Percentiles rank a stretch among this genome's conserved stretches.
These are phyloP conservation scores for Lipomyces chichibuensis DNA, from an alignment of 805 yeast genomes.

Conservation along the genomic window DNA sequence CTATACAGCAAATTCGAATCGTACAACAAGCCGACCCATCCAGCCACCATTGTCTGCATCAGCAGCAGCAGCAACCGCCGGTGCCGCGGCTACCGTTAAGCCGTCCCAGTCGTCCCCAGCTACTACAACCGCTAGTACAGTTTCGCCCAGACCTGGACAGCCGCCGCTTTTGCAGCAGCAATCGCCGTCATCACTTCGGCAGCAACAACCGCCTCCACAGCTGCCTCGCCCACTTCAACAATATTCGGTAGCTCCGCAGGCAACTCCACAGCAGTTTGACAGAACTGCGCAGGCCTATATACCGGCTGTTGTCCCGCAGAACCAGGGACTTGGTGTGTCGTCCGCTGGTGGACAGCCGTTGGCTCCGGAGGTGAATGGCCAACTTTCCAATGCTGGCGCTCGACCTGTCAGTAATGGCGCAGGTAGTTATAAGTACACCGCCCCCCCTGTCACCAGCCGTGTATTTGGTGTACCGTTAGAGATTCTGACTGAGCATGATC, in stretches of 20 bases:
- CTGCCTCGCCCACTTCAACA: slow-evolving; percentile 4
- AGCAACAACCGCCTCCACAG: slow-evolving; percentile 2
- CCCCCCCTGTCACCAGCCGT: neutral
- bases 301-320: neutral
- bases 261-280: neutral
- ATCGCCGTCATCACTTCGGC: neutral
- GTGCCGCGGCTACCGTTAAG: neutral
- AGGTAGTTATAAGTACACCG: neutral
- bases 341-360: neutral
- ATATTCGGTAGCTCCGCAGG: neutral
- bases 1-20: slow-evolving; percentile 4
- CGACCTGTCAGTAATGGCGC: neutral
- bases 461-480: slow-evolving; percentile 86
- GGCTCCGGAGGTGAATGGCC: neutral
- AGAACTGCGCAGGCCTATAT: neutral
- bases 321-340: neutral
- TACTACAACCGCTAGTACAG: neutral
- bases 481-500: slow-evolving; percentile 73
- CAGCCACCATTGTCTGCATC: slow-evolving; percentile 2
- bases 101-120: neutral
- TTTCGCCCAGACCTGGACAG: neutral
- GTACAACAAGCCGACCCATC: neutral
- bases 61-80: neutral
- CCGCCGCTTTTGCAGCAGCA: slow-evolving; percentile 7
- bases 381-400: neutral